Evolutionary conservation across 345 rosid genomes (phyloP).

Genomic region (Eucalyptus erythrocorys): DNA sequence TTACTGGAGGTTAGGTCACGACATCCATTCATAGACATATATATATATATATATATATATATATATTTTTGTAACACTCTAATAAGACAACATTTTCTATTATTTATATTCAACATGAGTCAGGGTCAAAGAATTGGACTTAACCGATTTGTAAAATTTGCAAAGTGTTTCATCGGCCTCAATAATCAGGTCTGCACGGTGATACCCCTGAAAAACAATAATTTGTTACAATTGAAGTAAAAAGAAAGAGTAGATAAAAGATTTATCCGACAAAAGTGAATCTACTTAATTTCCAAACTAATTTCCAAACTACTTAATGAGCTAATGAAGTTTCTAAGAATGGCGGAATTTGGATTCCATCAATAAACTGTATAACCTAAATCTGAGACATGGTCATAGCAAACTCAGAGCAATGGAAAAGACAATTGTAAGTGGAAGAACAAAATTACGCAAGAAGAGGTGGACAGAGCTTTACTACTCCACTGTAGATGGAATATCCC

Average conservation of each 20-base stretch:
- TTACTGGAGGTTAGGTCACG: too few relatives aligned
- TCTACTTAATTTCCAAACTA: too few relatives aligned
- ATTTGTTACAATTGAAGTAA: not conserved
- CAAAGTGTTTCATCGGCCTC: not conserved
- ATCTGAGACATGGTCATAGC: not conserved
- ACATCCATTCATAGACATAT: not conserved
- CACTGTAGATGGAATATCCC: not conserved
- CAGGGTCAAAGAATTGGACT: not conserved
- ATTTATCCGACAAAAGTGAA: not conserved
- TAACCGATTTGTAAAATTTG: too few relatives aligned
- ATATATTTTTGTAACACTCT: not conserved
- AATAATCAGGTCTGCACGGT: accelerated
- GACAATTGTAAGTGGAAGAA: not conserved
- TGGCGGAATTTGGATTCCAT: not conserved
- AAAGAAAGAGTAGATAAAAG: not conserved
- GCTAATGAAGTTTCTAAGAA: not conserved
- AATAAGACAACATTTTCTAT: not conserved
- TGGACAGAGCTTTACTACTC: not conserved
- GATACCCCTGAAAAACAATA: too few relatives aligned
- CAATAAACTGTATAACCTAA: not conserved
- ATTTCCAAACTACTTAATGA: not conserved
- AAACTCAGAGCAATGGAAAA: too few relatives aligned
- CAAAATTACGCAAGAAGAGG: not conserved
- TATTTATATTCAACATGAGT: not conserved
- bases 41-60: too few relatives aligned